Evolutionary conservation across 2,329 filamentous ascomycete species (phyloP).

Genomic region (Immersiporthe knoxdaviesiana): DNA sequence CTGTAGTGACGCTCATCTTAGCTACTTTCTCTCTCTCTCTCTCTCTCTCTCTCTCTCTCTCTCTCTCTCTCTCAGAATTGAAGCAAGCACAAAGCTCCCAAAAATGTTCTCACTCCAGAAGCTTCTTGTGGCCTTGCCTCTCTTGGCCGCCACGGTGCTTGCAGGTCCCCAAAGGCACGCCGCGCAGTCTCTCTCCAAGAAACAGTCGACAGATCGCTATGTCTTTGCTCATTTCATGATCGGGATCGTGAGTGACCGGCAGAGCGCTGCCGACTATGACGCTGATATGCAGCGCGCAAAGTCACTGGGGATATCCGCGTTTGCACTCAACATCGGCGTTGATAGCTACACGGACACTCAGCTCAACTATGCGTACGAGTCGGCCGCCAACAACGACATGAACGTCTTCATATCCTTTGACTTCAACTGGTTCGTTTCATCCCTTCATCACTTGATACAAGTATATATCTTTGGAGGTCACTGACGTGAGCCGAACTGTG

Average conservation of each 20-base stretch:
- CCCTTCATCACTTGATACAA: too few relatives aligned
- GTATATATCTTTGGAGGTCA: neutral
- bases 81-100: neutral
- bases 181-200: neutral
- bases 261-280: conserved; percentile 48
- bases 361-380: conserved; percentile 52
- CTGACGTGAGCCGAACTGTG: conserved; percentile 11
- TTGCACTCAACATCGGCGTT: conserved; percentile 38
- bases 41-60: too few relatives aligned
- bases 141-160: neutral
- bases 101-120: neutral
- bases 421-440: conserved; percentile 51
- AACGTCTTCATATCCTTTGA: conserved; percentile 62
- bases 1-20: too few relatives aligned
- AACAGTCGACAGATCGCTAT: conserved; percentile 31
- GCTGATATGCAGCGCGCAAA: conserved; percentile 35
- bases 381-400: conserved; percentile 50
- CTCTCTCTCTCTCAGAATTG: neutral
- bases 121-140: neutral
- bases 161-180: neutral
- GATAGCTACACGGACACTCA: conserved; percentile 51
- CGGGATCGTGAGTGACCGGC: conserved; percentile 48
- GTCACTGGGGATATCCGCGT: conserved; percentile 36
- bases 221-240: conserved; percentile 53
- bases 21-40: too few relatives aligned